phyloP scores from a whole-genome alignment of 805 yeast species.

The Nakazawaea anatomiae region DNA sequence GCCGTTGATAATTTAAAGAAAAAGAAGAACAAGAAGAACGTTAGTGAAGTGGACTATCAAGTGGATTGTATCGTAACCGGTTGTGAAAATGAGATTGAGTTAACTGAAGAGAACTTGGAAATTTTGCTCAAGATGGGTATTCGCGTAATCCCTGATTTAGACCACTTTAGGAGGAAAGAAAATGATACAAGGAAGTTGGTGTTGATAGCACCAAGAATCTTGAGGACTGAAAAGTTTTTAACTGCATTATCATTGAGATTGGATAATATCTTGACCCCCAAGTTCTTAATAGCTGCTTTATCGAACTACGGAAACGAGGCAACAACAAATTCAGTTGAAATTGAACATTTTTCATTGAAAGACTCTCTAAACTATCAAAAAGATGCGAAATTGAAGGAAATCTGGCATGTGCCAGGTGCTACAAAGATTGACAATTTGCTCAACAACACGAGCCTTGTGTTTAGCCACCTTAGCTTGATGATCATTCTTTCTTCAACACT shows the following conservation, averaged over 20 bases:
- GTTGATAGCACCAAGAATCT: slow-evolving; percentile 72
- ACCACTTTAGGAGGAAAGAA: slow-evolving; percentile 13
- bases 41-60: slow-evolving; percentile 24
- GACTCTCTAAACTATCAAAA: background rate
- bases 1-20: background rate
- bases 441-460: background rate
- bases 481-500: background rate
- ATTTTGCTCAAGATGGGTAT: slow-evolving; percentile 47
- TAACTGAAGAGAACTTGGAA: slow-evolving; percentile 37
- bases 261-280: slow-evolving; percentile 5
- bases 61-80: slow-evolving; percentile 59
- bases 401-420: background rate
- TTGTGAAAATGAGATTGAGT: slow-evolving; percentile 43
- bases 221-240: slow-evolving; percentile 84
- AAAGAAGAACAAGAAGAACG: slow-evolving; percentile 14
- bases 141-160: slow-evolving; percentile 30
- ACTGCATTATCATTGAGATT: slow-evolving; percentile 1
- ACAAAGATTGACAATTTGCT: background rate
- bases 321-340: background rate
- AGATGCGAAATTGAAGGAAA: slow-evolving; percentile 5
- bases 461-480: background rate
- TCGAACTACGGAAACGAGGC: background rate
- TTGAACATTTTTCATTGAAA: slow-evolving; percentile 1
- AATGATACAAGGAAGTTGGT: slow-evolving; percentile 40
- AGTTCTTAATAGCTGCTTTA: background rate